These are phyloP conservation scores for Nakazawaea wyomingensis DNA, from an alignment of 805 yeast genomes.

Conservation along the genomic window DNA sequence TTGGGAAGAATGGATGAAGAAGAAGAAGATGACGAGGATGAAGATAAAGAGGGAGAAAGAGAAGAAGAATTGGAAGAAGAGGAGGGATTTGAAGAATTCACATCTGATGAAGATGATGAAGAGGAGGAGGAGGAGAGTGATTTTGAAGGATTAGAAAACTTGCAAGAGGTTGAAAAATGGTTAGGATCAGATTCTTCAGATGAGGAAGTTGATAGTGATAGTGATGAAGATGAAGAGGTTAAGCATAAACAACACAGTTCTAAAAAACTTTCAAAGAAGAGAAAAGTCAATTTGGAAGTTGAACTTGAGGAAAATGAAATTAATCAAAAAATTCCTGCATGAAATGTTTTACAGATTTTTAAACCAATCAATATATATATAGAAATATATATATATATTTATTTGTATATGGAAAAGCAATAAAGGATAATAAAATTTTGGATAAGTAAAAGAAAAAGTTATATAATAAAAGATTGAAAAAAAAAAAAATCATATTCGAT, in stretches of 20 bases:
- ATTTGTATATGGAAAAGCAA: no score
- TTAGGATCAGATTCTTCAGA: constrained; percentile 15
- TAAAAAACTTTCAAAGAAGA: constrained; percentile 14
- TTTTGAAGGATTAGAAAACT: constrained; percentile 43
- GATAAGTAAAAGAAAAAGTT: no score
- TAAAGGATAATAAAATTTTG: no score
- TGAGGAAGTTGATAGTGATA: constrained; percentile 21
- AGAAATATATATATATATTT: no score
- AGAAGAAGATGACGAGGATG: constrained; percentile 50
- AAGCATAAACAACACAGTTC: not conserved
- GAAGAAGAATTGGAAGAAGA: constrained; percentile 44
- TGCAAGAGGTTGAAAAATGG: constrained; percentile 44
- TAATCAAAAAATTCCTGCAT: not conserved
- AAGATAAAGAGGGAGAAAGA: constrained; percentile 41
- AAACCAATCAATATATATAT: no score
- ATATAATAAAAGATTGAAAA: no score
- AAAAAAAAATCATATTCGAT: no score
- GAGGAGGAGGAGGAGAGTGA: constrained; percentile 40
- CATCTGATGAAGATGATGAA: constrained; percentile 34
- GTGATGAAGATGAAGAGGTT: constrained; percentile 26
- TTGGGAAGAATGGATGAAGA: constrained; percentile 59
- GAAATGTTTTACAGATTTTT: no score
- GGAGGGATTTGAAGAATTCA: constrained; percentile 37
- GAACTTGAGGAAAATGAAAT: constrained; percentile 4
- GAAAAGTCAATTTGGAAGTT: constrained; percentile 11